Evolutionary conservation across 192 early-diverging fungal species (phyloP).

Genomic region (Umbelopsis vinacea): DNA sequence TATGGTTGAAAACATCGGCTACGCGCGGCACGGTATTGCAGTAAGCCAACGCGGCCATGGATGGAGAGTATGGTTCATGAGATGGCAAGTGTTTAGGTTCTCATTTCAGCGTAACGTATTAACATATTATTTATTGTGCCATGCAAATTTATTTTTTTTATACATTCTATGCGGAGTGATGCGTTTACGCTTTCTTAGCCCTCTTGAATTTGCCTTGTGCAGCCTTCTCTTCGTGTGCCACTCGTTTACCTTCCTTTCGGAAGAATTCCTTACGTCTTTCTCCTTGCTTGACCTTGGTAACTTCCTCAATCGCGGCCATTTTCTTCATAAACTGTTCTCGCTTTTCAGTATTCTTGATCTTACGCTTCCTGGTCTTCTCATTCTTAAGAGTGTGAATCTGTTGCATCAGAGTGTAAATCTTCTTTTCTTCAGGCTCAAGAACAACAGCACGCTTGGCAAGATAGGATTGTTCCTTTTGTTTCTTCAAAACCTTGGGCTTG

Average conservation of each 20-base stretch:
- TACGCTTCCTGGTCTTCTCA: conserved; percentile 84
- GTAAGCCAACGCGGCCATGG: too few species aligned
- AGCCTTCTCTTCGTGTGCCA: conserved; percentile 17
- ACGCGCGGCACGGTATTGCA: too few species aligned
- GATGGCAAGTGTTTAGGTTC: too few species aligned
- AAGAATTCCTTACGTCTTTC: conserved; percentile 72
- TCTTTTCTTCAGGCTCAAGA: conserved; percentile 90
- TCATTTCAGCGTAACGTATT: not conserved
- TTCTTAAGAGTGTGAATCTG: conserved; percentile 86
- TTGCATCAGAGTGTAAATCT: conserved; percentile 81
- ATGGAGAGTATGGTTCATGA: too few species aligned
- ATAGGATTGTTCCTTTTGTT: conserved; percentile 56
- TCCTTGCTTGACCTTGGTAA: conserved; percentile 57
- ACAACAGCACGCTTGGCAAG: conserved; percentile 82
- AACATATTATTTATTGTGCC: conserved; percentile 22
- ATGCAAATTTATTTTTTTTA: conserved; percentile 12
- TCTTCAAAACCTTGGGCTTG: conserved; percentile 75
- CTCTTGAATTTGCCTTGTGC: conserved; percentile 17
- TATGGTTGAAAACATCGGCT: too few species aligned
- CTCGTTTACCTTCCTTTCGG: conserved; percentile 59
- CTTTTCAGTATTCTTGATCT: conserved; percentile 59
- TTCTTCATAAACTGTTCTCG: conserved; percentile 59
- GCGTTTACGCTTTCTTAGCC: conserved; percentile 17
- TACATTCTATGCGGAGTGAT: not conserved
- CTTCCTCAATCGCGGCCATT: conserved; percentile 53